These are phyloP conservation scores for Gynandropsis gynandra DNA, from an alignment of 345 rosid genomes.

Conservation along the genomic window DNA sequence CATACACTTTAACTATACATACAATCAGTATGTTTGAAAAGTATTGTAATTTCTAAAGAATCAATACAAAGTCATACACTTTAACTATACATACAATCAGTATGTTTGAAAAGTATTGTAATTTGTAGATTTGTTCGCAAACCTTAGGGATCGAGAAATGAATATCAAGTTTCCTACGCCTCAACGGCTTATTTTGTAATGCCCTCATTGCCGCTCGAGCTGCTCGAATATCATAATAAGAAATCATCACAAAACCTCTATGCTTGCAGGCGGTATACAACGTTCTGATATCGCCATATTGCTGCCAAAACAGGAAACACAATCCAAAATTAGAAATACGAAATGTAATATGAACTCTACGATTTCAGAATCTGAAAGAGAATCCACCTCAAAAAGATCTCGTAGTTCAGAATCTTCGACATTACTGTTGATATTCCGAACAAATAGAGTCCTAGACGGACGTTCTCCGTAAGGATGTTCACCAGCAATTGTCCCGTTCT, in stretches of 20 bases:
- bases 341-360: background rate
- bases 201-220: conserved; percentile 76
- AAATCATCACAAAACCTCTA: conserved; percentile 77
- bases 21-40: no score
- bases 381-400: conserved; percentile 56
- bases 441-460: conserved; percentile 77
- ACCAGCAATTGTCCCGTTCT: conserved; percentile 57
- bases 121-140: no score
- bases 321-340: no score
- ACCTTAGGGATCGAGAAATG: conserved; percentile 88
- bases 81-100: no score
- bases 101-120: no score
- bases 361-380: background rate
- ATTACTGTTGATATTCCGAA: conserved; percentile 66
- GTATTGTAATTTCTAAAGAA: no score
- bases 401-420: conserved; percentile 59
- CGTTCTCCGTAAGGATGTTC: conserved; percentile 81
- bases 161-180: conserved; percentile 71
- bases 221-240: conserved; percentile 72
- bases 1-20: no score
- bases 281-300: conserved; percentile 66
- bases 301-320: conserved; percentile 32
- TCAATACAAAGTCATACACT: no score
- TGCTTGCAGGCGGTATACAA: conserved; percentile 75
- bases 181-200: conserved; percentile 55